phyloP scores from a whole-genome alignment of 805 yeast species.

The Candida ovalis region DNA sequence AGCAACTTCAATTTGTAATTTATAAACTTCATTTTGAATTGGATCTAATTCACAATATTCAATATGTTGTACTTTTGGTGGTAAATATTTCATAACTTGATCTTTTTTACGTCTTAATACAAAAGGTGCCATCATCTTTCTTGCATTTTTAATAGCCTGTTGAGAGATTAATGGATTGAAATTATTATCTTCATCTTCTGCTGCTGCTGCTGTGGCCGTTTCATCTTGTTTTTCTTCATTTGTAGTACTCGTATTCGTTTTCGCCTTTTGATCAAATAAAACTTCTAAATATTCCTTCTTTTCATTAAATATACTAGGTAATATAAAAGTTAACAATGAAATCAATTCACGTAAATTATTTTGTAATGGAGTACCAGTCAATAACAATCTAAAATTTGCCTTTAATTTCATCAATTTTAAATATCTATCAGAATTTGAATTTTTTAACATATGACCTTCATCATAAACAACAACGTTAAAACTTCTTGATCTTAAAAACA shows the following conservation, averaged over 20 bases:
- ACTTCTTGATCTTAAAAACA: constrained; percentile 66
- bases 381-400: constrained; percentile 78
- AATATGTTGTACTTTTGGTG: constrained; percentile 64
- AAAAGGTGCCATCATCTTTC: constrained; percentile 98
- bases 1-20: constrained; percentile 48
- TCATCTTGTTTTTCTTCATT: constrained; percentile 27
- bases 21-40: constrained; percentile 57
- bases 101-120: constrained; percentile 87
- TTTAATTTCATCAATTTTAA: constrained; percentile 76
- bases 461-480: constrained; percentile 92
- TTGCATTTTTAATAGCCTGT: constrained; percentile 90
- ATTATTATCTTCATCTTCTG: constrained; percentile 38
- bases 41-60: constrained; percentile 61
- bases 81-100: constrained; percentile 87
- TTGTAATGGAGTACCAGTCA: constrained; percentile 97
- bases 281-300: constrained; percentile 78
- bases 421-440: constrained; percentile 84
- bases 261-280: constrained; percentile 83
- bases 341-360: constrained; percentile 88
- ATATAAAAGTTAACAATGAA: constrained; percentile 83
- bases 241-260: constrained; percentile 45
- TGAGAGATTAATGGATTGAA: constrained; percentile 82
- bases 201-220: constrained; percentile 12
- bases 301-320: constrained; percentile 77
- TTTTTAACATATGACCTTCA: constrained; percentile 96